Evolutionary conservation across 768 basidiomycete genomes (phyloP).

Genomic region (Leccinum longicurvipes): DNA sequence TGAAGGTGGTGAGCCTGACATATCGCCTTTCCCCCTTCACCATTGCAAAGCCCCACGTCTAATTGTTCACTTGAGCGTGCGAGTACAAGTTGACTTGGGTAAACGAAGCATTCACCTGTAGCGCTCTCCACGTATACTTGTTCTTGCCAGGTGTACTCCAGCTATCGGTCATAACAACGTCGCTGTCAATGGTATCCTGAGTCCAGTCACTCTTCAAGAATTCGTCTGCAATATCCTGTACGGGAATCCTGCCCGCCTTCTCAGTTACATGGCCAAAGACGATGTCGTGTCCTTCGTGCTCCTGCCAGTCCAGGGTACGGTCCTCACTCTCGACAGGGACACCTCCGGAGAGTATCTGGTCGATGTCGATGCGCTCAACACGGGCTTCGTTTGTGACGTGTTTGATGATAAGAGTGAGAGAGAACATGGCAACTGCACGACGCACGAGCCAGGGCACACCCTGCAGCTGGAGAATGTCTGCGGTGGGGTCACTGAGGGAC

Average conservation of each 20-base stretch:
- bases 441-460: slow-evolving; percentile 73
- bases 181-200: slow-evolving; percentile 36
- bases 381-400: slow-evolving; percentile 61
- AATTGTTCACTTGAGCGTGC: neutral
- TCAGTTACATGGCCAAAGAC: slow-evolving; percentile 60
- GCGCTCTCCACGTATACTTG: slow-evolving; percentile 52
- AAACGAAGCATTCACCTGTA: slow-evolving; percentile 46
- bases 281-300: slow-evolving; percentile 51
- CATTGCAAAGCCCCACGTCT: slow-evolving; percentile 64
- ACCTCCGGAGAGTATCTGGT: slow-evolving; percentile 62
- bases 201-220: slow-evolving; percentile 42
- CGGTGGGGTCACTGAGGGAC: slow-evolving; percentile 55
- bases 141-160: slow-evolving; percentile 66
- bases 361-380: slow-evolving; percentile 64
- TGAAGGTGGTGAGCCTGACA: slow-evolving; percentile 59
- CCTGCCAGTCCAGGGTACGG: slow-evolving; percentile 54
- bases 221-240: slow-evolving; percentile 44
- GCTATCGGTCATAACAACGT: slow-evolving; percentile 36
- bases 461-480: slow-evolving; percentile 64
- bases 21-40: slow-evolving; percentile 60
- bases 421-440: slow-evolving; percentile 53
- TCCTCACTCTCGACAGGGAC: slow-evolving; percentile 55
- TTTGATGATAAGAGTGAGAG: slow-evolving; percentile 57
- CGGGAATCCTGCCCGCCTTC: slow-evolving; percentile 49
- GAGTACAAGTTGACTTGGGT: neutral